Evolutionary conservation across 345 rosid species (phyloP).

Genomic region (Ceriops zippeliana): DNA sequence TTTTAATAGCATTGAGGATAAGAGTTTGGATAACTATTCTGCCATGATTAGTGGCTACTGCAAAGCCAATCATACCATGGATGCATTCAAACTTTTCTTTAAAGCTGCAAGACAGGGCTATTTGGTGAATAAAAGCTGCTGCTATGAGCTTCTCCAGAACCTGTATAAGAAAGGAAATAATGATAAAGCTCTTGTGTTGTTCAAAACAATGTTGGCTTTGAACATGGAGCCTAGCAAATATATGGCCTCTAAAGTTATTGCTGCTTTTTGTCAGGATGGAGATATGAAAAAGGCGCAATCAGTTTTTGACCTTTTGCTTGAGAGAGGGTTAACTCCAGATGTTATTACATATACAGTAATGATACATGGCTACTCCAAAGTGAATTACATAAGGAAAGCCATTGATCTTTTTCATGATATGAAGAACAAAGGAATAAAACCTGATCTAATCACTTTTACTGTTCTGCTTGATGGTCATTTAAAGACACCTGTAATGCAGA

Average conservation of each 20-base stretch:
- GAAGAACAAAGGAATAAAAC: background rate
- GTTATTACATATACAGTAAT: background rate
- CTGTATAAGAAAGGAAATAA: background rate
- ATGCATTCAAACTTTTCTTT: background rate
- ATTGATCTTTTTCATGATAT: background rate
- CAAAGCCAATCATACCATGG: background rate
- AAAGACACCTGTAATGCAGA: background rate
- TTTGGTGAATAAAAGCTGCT: background rate
- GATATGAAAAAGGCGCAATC: background rate
- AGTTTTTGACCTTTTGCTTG: background rate
- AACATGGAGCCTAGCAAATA: background rate
- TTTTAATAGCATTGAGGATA: background rate
- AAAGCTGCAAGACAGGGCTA: background rate
- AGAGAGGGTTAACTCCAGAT: background rate
- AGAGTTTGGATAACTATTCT: conserved; percentile 1
- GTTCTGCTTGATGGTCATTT: conserved; percentile 1
- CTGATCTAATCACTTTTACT: background rate
- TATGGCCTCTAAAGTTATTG: background rate
- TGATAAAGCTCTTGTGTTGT: background rate
- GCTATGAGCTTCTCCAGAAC: background rate
- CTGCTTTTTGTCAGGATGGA: background rate
- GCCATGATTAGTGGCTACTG: background rate
- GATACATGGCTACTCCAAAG: background rate
- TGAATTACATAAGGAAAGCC: background rate
- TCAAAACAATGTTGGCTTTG: background rate